A percentile compares a stretch with the other conserved stretches of the same genome.
phyloP scores from a whole-genome alignment of 2,329 filamentous ascomycete species.

The Aspergillus brunneoviolaceus region DNA sequence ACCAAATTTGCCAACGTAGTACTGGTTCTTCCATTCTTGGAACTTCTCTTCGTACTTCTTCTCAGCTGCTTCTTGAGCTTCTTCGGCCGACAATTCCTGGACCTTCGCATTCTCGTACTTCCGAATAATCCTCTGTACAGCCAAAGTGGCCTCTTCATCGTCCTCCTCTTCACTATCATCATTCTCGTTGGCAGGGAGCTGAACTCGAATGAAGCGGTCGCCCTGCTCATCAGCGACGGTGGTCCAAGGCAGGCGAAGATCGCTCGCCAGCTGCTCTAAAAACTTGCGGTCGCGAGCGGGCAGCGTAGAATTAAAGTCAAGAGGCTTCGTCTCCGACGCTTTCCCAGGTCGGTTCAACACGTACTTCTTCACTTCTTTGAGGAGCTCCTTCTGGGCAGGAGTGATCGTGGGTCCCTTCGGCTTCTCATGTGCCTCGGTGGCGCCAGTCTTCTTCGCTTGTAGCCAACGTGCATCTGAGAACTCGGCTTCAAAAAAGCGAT shows the following conservation, averaged over 20 bases:
- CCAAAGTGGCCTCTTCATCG: constrained; percentile 80
- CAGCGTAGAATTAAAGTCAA: constrained; percentile 72
- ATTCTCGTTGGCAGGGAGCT: constrained; percentile 55
- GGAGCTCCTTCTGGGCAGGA: constrained; percentile 75
- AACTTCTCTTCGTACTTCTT: constrained; percentile 90
- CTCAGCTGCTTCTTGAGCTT: constrained; percentile 75
- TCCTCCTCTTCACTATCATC: constrained; percentile 64
- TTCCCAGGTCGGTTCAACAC: constrained; percentile 66
- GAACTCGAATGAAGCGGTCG: constrained; percentile 64
- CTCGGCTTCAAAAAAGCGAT: constrained; percentile 88
- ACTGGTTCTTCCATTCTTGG: constrained; percentile 86
- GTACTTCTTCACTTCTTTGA: constrained; percentile 78
- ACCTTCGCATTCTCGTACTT: constrained; percentile 89
- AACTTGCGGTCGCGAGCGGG: constrained; percentile 89
- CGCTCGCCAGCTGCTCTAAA: constrained; percentile 78
- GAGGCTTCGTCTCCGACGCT: constrained; percentile 47
- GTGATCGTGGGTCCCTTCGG: constrained; percentile 70
- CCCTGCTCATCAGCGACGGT: constrained; percentile 64
- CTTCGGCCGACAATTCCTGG: constrained; percentile 73
- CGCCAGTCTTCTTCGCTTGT: constrained; percentile 75
- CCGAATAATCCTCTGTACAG: constrained; percentile 80
- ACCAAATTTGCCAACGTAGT: constrained; percentile 87
- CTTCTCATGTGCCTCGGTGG: constrained; percentile 58
- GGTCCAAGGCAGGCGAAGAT: constrained; percentile 64
- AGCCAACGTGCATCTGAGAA: constrained; percentile 89